Percentiles rank a stretch among this genome's conserved stretches.
Evolutionary conservation across 352 stramenopile genomes (phyloP).

Genomic region (Blastocystis sp.): DNA sequence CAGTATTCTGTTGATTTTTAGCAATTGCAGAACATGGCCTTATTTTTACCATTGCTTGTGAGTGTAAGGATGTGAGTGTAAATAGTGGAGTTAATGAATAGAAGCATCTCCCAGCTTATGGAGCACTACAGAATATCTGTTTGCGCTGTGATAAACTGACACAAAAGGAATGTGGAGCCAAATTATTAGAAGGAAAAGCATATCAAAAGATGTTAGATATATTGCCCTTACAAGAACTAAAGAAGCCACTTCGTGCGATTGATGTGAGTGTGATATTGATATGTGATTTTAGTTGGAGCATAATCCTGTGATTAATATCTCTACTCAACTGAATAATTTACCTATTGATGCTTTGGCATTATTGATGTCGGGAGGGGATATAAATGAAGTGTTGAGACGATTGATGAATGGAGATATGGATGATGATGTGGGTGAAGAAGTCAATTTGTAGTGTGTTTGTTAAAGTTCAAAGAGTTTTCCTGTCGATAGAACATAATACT

Average conservation of each 20-base stretch:
- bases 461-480: background rate
- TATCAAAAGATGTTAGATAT: conserved; percentile 6
- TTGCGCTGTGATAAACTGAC: background rate
- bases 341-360: background rate
- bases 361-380: background rate
- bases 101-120: background rate
- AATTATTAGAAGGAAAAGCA: background rate
- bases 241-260: conserved; percentile 32
- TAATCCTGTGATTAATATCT: conserved; percentile 10
- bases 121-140: conserved; percentile 46
- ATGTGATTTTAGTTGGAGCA: conserved; percentile 10
- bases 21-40: background rate
- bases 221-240: background rate
- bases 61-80: background rate
- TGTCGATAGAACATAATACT: background rate
- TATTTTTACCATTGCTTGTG: background rate
- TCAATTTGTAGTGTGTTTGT: background rate
- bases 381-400: background rate
- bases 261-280: background rate
- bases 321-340: background rate
- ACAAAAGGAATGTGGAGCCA: background rate
- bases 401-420: background rate
- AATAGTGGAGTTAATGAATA: background rate
- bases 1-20: background rate
- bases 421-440: background rate